Conservation (phyloP, 257 asterid species). For the Cynanchum wilfordii region DNA sequence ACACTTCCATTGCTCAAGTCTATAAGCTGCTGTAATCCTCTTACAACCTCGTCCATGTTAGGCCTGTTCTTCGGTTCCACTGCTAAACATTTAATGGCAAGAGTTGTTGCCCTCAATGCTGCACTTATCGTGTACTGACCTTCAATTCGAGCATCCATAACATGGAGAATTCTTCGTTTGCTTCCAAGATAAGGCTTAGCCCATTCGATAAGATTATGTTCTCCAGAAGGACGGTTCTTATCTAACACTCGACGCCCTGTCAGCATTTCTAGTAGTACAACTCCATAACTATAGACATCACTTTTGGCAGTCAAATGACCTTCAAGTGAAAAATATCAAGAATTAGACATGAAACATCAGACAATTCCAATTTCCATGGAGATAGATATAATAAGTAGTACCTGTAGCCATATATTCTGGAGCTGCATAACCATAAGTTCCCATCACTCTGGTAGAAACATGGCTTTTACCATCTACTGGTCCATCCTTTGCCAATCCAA, state of each 20-base stretch:
- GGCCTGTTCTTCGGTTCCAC: slow-evolving; percentile 38
- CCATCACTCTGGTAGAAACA: slow-evolving; percentile 44
- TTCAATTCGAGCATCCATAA: slow-evolving; percentile 39
- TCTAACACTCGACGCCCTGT: slow-evolving; percentile 41
- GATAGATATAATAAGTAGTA: not conserved
- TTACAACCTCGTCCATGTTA: slow-evolving; percentile 33
- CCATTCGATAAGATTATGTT: slow-evolving; percentile 45
- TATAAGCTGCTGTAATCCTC: slow-evolving; percentile 32
- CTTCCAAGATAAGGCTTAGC: slow-evolving; percentile 37
- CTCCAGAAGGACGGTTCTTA: slow-evolving; percentile 38
- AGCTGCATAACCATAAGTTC: slow-evolving; percentile 48
- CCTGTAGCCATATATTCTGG: slow-evolving; percentile 47
- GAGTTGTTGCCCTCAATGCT: slow-evolving; percentile 30
- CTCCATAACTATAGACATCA: slow-evolving; percentile 44
- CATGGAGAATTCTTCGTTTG: slow-evolving; percentile 31
- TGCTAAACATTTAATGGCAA: slow-evolving; percentile 34
- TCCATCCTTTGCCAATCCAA: slow-evolving; percentile 46
- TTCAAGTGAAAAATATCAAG: slow-evolving; percentile 11
- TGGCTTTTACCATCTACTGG: slow-evolving; percentile 40
- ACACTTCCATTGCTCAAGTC: slow-evolving; percentile 31
- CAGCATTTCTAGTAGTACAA: slow-evolving; percentile 44
- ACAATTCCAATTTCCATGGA: too few relatives aligned
- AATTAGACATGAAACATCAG: not conserved
- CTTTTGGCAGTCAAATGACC: slow-evolving; percentile 43
- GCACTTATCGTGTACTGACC: slow-evolving; percentile 36